Evolutionary conservation across 2,329 filamentous ascomycete genomes (phyloP).

Genomic region (Cladobotryum mycophilum): DNA sequence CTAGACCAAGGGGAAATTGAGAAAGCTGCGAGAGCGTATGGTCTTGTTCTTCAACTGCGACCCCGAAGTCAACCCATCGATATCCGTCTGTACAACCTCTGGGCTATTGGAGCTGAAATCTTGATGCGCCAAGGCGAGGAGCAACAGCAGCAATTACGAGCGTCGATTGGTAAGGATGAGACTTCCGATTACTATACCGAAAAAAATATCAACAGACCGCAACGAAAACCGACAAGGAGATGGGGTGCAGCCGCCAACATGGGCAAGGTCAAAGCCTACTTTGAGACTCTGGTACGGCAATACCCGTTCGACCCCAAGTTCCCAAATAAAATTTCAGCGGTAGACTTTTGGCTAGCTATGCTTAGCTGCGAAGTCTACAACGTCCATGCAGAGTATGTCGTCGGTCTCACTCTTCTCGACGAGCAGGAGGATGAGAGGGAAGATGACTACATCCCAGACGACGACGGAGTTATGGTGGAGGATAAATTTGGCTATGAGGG

Average conservation of each 20-base stretch:
- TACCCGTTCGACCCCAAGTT: constrained; percentile 62
- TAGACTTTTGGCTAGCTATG: constrained; percentile 77
- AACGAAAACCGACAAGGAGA: constrained; percentile 9
- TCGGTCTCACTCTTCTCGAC: constrained; percentile 34
- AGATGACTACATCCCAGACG: not conserved
- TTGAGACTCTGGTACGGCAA: constrained; percentile 71
- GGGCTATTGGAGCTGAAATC: constrained; percentile 82
- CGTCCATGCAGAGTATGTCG: constrained; percentile 53
- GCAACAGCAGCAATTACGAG: constrained; percentile 10
- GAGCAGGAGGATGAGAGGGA: not conserved
- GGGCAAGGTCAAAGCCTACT: constrained; percentile 51
- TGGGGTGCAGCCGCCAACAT: constrained; percentile 44
- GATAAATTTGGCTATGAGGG: constrained; percentile 12
- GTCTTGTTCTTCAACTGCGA: constrained; percentile 58
- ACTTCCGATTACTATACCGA: not conserved
- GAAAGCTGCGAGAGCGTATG: constrained; percentile 69
- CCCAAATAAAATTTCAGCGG: constrained; percentile 54
- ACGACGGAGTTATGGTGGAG: constrained; percentile 23
- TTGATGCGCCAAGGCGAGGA: constrained; percentile 57
- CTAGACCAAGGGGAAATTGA: constrained; percentile 63
- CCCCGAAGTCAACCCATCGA: constrained; percentile 48
- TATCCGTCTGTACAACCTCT: constrained; percentile 61
- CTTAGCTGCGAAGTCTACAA: constrained; percentile 77
- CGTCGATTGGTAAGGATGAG: not conserved
- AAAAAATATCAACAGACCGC: not conserved